These are phyloP conservation scores for Coemansia biformis DNA, from an alignment of 192 early-diverging fungal genomes.

Conservation along the genomic window DNA sequence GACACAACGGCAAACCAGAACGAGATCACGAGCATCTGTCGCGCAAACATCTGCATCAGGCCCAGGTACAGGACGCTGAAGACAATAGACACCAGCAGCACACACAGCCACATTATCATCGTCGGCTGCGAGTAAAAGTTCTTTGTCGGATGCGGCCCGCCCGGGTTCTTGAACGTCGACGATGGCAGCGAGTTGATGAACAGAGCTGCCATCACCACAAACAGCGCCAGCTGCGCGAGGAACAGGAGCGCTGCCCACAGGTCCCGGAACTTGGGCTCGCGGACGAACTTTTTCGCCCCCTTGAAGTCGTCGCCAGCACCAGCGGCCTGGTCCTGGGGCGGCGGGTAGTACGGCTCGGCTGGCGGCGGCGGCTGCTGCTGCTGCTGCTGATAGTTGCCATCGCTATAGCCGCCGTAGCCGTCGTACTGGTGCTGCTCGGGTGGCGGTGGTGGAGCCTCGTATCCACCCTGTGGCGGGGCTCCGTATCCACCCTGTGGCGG, in stretches of 20 bases:
- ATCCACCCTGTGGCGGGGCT: slow-evolving; percentile 14
- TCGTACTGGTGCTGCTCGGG: slow-evolving; percentile 9
- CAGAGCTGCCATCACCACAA: slow-evolving; percentile 40
- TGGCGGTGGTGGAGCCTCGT: slow-evolving; percentile 9
- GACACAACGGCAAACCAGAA: slow-evolving; percentile 53
- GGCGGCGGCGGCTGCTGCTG: slow-evolving; percentile 8
- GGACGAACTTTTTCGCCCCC: slow-evolving; percentile 47
- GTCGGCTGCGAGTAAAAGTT: slow-evolving; percentile 51
- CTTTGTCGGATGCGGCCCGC: slow-evolving; percentile 19
- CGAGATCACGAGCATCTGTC: slow-evolving; percentile 53
- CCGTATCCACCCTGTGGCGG: slow-evolving; percentile 15
- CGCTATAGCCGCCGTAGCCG: slow-evolving; percentile 9
- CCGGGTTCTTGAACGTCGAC: slow-evolving; percentile 37
- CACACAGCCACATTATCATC: slow-evolving; percentile 50
- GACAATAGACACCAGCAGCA: slow-evolving; percentile 48
- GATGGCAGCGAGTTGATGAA: slow-evolving; percentile 44
- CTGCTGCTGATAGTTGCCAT: slow-evolving; percentile 8
- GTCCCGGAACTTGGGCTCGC: slow-evolving; percentile 49
- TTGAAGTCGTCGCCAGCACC: slow-evolving; percentile 22
- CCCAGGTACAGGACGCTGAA: slow-evolving; percentile 56
- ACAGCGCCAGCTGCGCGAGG: slow-evolving; percentile 41
- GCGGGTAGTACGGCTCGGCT: slow-evolving; percentile 10
- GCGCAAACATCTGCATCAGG: slow-evolving; percentile 53
- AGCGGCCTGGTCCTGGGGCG: slow-evolving; percentile 7
- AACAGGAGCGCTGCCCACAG: slow-evolving; percentile 50